Evolutionary conservation across 495 filamentous ascomycete genomes (phyloP), one percentile per base, ranked within the genome.

Genomic region (Daldinia grandis): DNA sequence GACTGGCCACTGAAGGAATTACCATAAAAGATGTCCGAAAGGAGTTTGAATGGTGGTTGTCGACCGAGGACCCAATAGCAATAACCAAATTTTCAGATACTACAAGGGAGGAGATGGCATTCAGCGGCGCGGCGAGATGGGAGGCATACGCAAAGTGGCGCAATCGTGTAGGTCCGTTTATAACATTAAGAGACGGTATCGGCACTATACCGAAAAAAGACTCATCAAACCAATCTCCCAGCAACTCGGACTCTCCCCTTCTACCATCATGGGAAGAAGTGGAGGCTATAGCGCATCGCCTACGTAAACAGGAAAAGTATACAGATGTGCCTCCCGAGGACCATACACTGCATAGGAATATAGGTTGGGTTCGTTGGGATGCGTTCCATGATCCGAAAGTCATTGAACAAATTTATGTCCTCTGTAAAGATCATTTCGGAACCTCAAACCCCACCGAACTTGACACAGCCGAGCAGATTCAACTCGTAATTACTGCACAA

Each of bases 121-220:
- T 58, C 10, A 54, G 58, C 24, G 42, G 71, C 5, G 51, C 28
- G 42, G 42, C 30, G 12, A 31, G 8, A 0, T 68, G 72, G 68
- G 51, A 49, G 35, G 24, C 17, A 19, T 55, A 63, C 21, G 64
- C 62, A 12, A 21, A 28, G 1, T 61, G 49, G 50, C 65, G 65
- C 12, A 62, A 38, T 6, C 24, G 63, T 44, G 28, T 57, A 21
- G 70, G 73, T 30, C 70, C 70, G 24, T 66, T 68, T 19, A 68
- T 73, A 27, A 64, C 62, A 9, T 7, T 69, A 17, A 25, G 33
- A 37, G 47, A 66, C n/a, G 58, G 33, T 27, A 31, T 56, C 24
- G 35, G 37, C 9, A 15, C 1, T 21, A 19, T 4, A 21, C 5
- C 42, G 19, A 10, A 19, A 5, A 19, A 33, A 33, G 14, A 19